These are phyloP conservation scores for Aspergillus ustus DNA, from an alignment of 2,329 filamentous ascomycete species.

Conservation along the genomic window DNA sequence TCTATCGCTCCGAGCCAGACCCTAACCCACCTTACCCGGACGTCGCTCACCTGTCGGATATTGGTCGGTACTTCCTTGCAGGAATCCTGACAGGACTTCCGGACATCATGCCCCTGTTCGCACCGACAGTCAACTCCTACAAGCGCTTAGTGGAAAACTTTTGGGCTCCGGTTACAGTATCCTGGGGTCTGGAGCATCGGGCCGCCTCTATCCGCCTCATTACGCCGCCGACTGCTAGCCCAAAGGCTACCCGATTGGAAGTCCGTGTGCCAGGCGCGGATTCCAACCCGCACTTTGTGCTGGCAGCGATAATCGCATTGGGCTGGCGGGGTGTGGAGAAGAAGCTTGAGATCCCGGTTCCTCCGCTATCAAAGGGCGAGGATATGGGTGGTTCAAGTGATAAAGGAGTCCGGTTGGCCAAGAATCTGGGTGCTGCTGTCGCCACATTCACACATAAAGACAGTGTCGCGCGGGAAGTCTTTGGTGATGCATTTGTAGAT, in stretches of 20 bases:
- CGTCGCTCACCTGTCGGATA: slow-evolving; percentile 78
- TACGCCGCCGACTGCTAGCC: slow-evolving; percentile 80
- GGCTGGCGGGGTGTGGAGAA: slow-evolving; percentile 93
- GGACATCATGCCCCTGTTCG: slow-evolving; percentile 93
- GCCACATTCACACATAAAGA: slow-evolving; percentile 74
- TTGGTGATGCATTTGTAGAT: slow-evolving; percentile 94
- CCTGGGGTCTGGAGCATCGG: slow-evolving; percentile 94
- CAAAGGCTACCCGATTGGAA: slow-evolving; percentile 88
- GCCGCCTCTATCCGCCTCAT: slow-evolving; percentile 90
- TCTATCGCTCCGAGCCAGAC: slow-evolving; percentile 75
- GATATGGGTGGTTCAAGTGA: slow-evolving; percentile 76
- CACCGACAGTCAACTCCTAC: slow-evolving; percentile 96
- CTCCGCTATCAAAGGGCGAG: slow-evolving; percentile 83
- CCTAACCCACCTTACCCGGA: slow-evolving; percentile 73
- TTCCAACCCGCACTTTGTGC: slow-evolving; percentile 83
- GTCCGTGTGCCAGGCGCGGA: slow-evolving; percentile 94
- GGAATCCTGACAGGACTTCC: slow-evolving; percentile 87
- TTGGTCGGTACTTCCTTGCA: slow-evolving; percentile 91
- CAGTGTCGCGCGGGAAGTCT: slow-evolving; percentile 89
- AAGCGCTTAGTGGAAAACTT: slow-evolving; percentile 98
- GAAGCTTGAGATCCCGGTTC: slow-evolving; percentile 80
- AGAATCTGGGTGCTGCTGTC: slow-evolving; percentile 82
- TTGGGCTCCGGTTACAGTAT: slow-evolving; percentile 97
- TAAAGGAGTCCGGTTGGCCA: slow-evolving; percentile 77
- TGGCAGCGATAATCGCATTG: slow-evolving; percentile 82